Percentiles rank a stretch among this genome's conserved stretches.
Evolutionary conservation across 306 rosid species (phyloP).

Genomic region (Medicago lupulina): DNA sequence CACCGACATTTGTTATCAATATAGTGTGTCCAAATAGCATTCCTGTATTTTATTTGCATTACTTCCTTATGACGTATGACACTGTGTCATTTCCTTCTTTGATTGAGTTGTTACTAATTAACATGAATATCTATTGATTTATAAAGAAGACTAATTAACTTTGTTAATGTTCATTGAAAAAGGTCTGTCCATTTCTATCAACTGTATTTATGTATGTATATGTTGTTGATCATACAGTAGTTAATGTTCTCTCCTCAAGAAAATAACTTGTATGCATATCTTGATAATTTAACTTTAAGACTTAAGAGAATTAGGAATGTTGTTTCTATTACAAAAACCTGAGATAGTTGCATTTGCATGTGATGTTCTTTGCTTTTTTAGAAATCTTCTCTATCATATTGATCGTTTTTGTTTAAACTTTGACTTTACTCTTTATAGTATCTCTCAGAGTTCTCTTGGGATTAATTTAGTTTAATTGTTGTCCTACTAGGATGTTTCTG

Average conservation of each 20-base stretch:
- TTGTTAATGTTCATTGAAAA: neutral
- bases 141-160: conserved; percentile 16
- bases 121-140: conserved; percentile 9
- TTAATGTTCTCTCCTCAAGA: neutral
- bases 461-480: conserved; percentile 39
- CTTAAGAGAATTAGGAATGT: conserved; percentile 13
- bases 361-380: conserved; percentile 6
- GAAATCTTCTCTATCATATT: conserved; percentile 15
- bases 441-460: conserved; percentile 1
- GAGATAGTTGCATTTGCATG: conserved; percentile 13
- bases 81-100: conserved; percentile 6
- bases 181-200: neutral
- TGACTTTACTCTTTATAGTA: neutral
- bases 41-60: neutral
- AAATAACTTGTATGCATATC: neutral
- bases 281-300: conserved; percentile 12
- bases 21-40: too few relatives aligned
- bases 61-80: conserved; percentile 25
- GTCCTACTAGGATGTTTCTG: conserved; percentile 60
- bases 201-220: neutral
- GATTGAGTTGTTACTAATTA: conserved; percentile 3
- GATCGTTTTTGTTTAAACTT: conserved; percentile 2
- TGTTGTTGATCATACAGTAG: neutral
- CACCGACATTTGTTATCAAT: too few relatives aligned
- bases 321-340: conserved; percentile 12